Conservation (phyloP, 2,329 filamentous ascomycete genomes). For the Diaporthe ampelina region DNA sequence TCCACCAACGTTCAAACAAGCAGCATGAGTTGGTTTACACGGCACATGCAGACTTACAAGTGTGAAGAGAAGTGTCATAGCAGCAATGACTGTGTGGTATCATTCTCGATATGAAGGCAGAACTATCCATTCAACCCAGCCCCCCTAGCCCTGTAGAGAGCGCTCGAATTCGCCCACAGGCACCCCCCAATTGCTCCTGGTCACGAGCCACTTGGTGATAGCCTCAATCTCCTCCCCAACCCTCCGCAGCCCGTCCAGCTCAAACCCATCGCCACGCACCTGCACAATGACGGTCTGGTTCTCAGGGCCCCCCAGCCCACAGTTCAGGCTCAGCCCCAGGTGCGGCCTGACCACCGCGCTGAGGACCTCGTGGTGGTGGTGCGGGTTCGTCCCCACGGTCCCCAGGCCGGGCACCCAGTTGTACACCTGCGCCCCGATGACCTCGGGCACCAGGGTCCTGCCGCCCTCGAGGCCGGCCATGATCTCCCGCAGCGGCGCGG, state of each 20-base stretch:
- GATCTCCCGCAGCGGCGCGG: slow-evolving; percentile 40
- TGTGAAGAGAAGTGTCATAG: no score
- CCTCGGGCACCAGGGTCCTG: slow-evolving; percentile 24
- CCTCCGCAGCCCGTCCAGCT: background rate
- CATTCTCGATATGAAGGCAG: no score
- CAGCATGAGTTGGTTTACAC: no score
- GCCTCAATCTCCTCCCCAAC: slow-evolving; percentile 35
- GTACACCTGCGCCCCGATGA: slow-evolving; percentile 39
- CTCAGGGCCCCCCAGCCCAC: slow-evolving; percentile 29
- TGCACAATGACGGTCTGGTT: slow-evolving; percentile 37
- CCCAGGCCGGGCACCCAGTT: slow-evolving; percentile 43
- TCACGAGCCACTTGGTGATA: slow-evolving; percentile 35
- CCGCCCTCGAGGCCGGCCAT: slow-evolving; percentile 32
- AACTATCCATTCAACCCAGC: background rate
- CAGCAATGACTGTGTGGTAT: background rate
- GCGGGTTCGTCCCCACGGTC: slow-evolving; percentile 37
- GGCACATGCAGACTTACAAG: background rate
- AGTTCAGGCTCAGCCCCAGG: slow-evolving; percentile 30
- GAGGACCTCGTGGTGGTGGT: slow-evolving; percentile 37
- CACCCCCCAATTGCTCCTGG: slow-evolving; percentile 24
- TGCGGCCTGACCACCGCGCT: slow-evolving; percentile 35
- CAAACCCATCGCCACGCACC: slow-evolving; percentile 35
- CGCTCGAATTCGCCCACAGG: slow-evolving; percentile 11
- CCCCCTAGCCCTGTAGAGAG: background rate
- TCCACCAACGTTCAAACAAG: background rate